Percentiles rank a stretch among this genome's conserved stretches.
phyloP scores from a whole-genome alignment of 2,329 filamentous ascomycete species.

The Trichoderma sp. region DNA sequence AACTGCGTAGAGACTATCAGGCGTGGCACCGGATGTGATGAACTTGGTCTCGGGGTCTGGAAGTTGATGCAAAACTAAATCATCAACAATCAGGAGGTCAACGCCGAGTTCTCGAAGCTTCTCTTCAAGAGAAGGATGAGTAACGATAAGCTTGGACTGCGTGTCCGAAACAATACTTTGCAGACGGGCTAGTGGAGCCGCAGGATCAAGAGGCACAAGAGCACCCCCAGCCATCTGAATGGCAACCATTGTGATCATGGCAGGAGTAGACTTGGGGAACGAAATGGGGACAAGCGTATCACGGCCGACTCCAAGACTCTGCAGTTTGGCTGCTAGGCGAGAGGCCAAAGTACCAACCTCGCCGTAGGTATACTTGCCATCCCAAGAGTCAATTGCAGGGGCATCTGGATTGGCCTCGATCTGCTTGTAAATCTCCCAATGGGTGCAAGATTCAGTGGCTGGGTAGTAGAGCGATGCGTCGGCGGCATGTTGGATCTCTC shows the following conservation, averaged over 20 bases:
- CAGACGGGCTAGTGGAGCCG: slow-evolving; percentile 1
- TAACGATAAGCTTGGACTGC: background rate
- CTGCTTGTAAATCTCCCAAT: slow-evolving; percentile 9
- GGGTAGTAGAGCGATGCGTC: background rate
- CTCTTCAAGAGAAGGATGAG: background rate
- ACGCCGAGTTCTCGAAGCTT: background rate
- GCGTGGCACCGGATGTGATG: background rate
- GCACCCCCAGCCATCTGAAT: slow-evolving; percentile 19
- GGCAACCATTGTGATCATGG: slow-evolving; percentile 1
- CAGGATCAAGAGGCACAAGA: background rate
- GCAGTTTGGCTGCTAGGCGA: slow-evolving; percentile 28
- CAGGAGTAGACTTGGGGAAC: slow-evolving; percentile 6
- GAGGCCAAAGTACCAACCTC: slow-evolving; percentile 43
- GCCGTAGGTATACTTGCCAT: slow-evolving; percentile 7
- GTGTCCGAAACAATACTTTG: slow-evolving; percentile 2
- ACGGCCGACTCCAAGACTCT: background rate
- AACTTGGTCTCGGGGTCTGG: background rate
- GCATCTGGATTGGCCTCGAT: slow-evolving; percentile 2
- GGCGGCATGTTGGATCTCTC: slow-evolving; percentile 2
- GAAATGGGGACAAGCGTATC: background rate
- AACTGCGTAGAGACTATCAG: slow-evolving; percentile 17
- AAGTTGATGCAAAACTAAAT: background rate
- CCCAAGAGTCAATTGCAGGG: slow-evolving; percentile 8
- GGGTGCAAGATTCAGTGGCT: background rate
- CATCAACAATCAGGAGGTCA: background rate